Conservation (phyloP, 1,139 yeast species). For the Diutina ranongensis region DNA sequence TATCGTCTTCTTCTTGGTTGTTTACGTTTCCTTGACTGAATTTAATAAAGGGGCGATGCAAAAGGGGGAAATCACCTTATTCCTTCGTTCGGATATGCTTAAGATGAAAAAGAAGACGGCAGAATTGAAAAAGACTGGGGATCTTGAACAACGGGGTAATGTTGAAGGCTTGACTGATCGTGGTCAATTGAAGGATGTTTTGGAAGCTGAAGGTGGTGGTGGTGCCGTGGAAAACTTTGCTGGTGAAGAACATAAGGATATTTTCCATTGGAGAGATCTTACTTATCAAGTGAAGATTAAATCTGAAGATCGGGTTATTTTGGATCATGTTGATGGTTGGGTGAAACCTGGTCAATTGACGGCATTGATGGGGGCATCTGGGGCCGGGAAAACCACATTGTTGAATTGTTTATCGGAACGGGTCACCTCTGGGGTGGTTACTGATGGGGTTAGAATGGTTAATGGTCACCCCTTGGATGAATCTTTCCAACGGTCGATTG, state of each 20-base stretch:
- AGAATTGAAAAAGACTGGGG: not conserved
- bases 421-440: slow-evolving; percentile 22
- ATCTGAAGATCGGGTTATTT: slow-evolving; percentile 48
- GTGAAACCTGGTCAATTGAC: slow-evolving; percentile 48
- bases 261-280: slow-evolving; percentile 73
- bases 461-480: slow-evolving; percentile 24
- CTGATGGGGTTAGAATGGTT: slow-evolving; percentile 25
- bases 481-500: slow-evolving; percentile 66
- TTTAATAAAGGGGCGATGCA: slow-evolving; percentile 23
- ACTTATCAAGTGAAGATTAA: slow-evolving; percentile 53
- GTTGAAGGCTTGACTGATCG: not conserved
- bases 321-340: slow-evolving; percentile 72
- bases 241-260: slow-evolving; percentile 20
- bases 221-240: not conserved
- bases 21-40: slow-evolving; percentile 28
- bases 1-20: slow-evolving; percentile 21
- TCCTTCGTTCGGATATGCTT: slow-evolving; percentile 27
- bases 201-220: slow-evolving; percentile 8
- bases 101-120: not conserved
- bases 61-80: slow-evolving; percentile 43
- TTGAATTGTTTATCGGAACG: slow-evolving; percentile 24
- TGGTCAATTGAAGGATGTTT: slow-evolving; percentile 9
- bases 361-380: slow-evolving; percentile 28
- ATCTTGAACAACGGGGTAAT: not conserved
- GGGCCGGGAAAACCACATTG: slow-evolving; percentile 26